A percentile compares a stretch with the other conserved stretches of the same genome.
These are phyloP conservation scores for Cucurbita moschata DNA, from an alignment of 306 rosid genomes.

Conservation along the genomic window DNA sequence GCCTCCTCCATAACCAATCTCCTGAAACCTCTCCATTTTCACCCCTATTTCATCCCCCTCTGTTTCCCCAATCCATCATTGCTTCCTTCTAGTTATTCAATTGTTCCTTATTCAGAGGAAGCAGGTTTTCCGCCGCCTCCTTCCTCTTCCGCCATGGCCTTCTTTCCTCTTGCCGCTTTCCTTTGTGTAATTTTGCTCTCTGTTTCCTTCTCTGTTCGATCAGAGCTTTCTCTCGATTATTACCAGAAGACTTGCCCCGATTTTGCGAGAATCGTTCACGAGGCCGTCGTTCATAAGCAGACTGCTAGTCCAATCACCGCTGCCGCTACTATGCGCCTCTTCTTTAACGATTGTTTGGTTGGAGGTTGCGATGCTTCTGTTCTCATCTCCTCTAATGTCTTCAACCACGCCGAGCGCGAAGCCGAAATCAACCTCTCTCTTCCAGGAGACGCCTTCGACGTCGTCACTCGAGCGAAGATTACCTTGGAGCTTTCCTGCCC, in stretches of 20 bases:
- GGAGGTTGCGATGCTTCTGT: constrained; percentile 40
- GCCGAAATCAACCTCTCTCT: constrained; percentile 30
- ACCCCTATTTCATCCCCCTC: background rate
- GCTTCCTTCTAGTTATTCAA: background rate
- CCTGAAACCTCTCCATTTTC: background rate
- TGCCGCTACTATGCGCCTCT: constrained; percentile 31
- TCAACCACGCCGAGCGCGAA: constrained; percentile 31
- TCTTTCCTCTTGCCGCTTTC: background rate
- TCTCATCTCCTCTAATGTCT: constrained; percentile 20
- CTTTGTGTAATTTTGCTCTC: constrained; percentile 1
- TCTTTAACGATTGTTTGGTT: constrained; percentile 36
- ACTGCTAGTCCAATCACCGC: constrained; percentile 25
- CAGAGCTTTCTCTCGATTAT: constrained; percentile 22
- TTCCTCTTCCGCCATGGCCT: constrained; percentile 2
- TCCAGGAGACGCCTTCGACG: constrained; percentile 34
- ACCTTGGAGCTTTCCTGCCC: constrained; percentile 42
- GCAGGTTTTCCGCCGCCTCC: background rate
- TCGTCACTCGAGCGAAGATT: constrained; percentile 22
- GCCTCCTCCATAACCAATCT: background rate
- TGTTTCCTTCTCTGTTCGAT: background rate
- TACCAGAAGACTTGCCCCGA: constrained; percentile 30
- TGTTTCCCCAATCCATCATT: background rate
- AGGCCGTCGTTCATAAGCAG: constrained; percentile 19
- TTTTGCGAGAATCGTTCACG: constrained; percentile 18
- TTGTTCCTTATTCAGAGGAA: constrained; percentile 1